Evolutionary conservation across 2,329 filamentous ascomycete genomes (phyloP).

Genomic region (Aureobasidium sp.): DNA sequence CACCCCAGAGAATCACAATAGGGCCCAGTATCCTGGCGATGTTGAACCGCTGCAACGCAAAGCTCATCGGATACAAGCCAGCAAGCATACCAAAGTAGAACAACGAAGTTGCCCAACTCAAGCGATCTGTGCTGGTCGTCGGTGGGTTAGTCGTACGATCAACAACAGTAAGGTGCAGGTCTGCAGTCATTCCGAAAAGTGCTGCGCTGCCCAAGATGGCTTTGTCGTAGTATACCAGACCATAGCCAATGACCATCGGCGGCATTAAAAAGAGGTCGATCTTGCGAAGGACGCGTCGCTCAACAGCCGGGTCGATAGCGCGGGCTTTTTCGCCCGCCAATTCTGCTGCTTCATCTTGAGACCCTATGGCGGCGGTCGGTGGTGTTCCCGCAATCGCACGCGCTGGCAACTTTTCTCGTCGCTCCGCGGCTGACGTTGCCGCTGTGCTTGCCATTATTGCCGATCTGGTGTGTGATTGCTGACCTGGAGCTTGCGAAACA

Average conservation of each 20-base stretch:
- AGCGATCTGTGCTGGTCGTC: conserved; percentile 57
- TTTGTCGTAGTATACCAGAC: conserved; percentile 63
- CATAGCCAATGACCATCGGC: conserved; percentile 57
- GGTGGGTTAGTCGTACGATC: conserved; percentile 47
- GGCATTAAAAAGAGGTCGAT: conserved; percentile 63
- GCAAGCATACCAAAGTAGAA: conserved; percentile 77
- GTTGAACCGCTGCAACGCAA: conserved; percentile 60
- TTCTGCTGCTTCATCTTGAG: conserved; percentile 51
- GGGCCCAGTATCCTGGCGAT: conserved; percentile 57
- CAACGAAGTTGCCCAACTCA: conserved; percentile 70
- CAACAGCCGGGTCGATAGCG: conserved; percentile 48
- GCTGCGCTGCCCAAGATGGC: conserved; percentile 67
- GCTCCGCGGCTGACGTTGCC: neutral
- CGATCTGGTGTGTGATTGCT: no score
- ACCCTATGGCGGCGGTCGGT: conserved; percentile 18
- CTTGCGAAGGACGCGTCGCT: conserved; percentile 54
- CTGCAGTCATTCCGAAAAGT: conserved; percentile 68
- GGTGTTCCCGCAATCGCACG: neutral
- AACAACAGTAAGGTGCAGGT: conserved; percentile 54
- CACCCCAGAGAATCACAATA: conserved; percentile 59
- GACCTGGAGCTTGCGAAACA: no score
- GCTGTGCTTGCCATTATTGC: no score
- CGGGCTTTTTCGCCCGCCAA: conserved; percentile 54
- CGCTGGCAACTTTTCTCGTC: neutral
- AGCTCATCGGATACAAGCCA: conserved; percentile 67